A percentile compares a stretch with the other conserved stretches of the same genome.
These are phyloP conservation scores for Termitomyces sp. DNA, from an alignment of 768 basidiomycete species.

Conservation along the genomic window DNA sequence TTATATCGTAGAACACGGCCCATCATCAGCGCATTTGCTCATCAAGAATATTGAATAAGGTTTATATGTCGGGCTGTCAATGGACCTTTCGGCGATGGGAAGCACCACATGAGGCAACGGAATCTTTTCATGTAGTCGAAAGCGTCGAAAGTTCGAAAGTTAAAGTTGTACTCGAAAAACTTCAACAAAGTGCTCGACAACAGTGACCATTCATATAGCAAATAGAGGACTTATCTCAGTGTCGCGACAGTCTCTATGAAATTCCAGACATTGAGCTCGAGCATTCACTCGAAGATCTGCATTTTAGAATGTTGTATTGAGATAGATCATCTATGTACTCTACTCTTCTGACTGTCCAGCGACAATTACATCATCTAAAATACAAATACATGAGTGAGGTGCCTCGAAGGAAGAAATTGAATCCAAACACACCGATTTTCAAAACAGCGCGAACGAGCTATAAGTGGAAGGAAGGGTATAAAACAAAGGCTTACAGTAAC, in stretches of 20 bases:
- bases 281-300: not conserved
- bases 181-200: not conserved
- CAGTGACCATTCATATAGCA: not conserved
- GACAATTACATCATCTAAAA: slow-evolving; percentile 18
- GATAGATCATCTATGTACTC: slow-evolving; percentile 5
- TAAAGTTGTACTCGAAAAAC: not conserved
- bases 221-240: too few relatives aligned
- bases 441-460: slow-evolving; percentile 83
- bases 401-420: not conserved
- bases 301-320: not conserved
- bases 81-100: not conserved
- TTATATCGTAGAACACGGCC: not conserved
- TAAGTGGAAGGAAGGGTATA: slow-evolving; percentile 1
- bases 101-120: not conserved
- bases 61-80: not conserved
- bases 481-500: not conserved
- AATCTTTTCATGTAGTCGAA: not conserved
- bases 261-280: not conserved
- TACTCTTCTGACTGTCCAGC: slow-evolving; percentile 19
- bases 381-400: not conserved
- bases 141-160: not conserved
- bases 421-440: slow-evolving; percentile 66
- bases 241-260: not conserved
- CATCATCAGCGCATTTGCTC: not conserved
- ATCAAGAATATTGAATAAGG: not conserved